A percentile compares a stretch with the other conserved stretches of the same genome.
These are phyloP conservation scores for Zostera marina DNA, from an alignment of 116 monocot species.

Conservation along the genomic window DNA sequence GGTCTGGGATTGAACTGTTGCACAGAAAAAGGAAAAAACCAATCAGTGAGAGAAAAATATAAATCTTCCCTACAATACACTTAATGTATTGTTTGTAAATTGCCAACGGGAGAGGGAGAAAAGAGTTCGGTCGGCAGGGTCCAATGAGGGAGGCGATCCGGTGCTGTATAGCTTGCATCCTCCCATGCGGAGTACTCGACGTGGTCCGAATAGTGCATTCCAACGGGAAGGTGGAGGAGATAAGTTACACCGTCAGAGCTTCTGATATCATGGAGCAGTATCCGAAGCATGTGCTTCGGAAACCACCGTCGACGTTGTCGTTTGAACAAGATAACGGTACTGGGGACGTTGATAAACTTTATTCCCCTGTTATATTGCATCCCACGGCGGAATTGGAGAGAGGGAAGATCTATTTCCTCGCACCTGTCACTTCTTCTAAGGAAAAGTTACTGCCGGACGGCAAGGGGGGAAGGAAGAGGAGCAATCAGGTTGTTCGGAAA, in stretches of 20 bases:
- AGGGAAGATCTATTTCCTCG: slow-evolving; percentile 76
- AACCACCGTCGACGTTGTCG: slow-evolving; percentile 18
- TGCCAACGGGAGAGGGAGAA: background rate
- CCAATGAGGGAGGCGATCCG: slow-evolving; percentile 45
- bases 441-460: background rate
- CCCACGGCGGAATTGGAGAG: slow-evolving; percentile 54
- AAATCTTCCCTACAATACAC: too few relatives aligned
- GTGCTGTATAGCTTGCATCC: slow-evolving; percentile 89
- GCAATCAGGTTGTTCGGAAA: background rate
- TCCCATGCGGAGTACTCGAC: slow-evolving; percentile 83
- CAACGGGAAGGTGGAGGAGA: slow-evolving; percentile 78
- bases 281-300: slow-evolving; percentile 69
- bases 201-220: slow-evolving; percentile 76
- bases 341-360: background rate
- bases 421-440: slow-evolving; percentile 21
- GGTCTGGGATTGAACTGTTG: too few relatives aligned
- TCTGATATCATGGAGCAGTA: slow-evolving; percentile 44
- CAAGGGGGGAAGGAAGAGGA: background rate
- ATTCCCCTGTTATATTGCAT: slow-evolving; percentile 24
- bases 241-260: slow-evolving; percentile 33
- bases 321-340: slow-evolving; percentile 7
- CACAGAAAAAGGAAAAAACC: too few relatives aligned
- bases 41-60: too few relatives aligned
- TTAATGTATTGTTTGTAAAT: background rate
- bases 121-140: background rate